These are phyloP conservation scores for Prunus dulcis DNA, from an alignment of 306 rosid genomes.

Conservation along the genomic window DNA sequence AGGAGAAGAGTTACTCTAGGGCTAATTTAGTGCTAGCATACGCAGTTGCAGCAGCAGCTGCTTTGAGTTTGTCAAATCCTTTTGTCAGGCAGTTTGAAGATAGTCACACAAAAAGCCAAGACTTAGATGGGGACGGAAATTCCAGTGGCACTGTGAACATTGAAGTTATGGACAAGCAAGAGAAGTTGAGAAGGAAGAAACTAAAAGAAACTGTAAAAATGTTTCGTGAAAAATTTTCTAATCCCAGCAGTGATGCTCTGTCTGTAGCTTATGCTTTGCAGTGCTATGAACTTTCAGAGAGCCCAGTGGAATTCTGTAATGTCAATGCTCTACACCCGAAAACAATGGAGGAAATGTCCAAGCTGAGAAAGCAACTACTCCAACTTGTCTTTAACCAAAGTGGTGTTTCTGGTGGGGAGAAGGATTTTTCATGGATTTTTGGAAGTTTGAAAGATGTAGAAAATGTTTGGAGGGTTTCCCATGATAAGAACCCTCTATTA, in stretches of 20 bases:
- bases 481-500: slow-evolving; percentile 56
- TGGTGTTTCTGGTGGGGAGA: slow-evolving; percentile 37
- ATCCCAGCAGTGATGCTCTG: slow-evolving; percentile 75
- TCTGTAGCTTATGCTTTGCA: slow-evolving; percentile 74
- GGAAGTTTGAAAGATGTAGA: slow-evolving; percentile 68
- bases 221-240: slow-evolving; percentile 59
- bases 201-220: slow-evolving; percentile 56
- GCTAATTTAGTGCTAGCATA: slow-evolving; percentile 67
- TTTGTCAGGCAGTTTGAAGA: slow-evolving; percentile 63
- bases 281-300: slow-evolving; percentile 62
- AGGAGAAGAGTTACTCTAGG: slow-evolving; percentile 37
- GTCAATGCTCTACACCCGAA: slow-evolving; percentile 66
- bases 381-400: slow-evolving; percentile 58
- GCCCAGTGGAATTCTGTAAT: slow-evolving; percentile 54
- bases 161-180: slow-evolving; percentile 42
- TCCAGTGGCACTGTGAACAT: slow-evolving; percentile 18
- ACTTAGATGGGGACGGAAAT: slow-evolving; percentile 34
- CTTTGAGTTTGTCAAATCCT: slow-evolving; percentile 86
- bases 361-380: slow-evolving; percentile 76
- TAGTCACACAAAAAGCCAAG: slow-evolving; percentile 35
- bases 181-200: slow-evolving; percentile 58
- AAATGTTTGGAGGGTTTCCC: slow-evolving; percentile 53
- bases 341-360: slow-evolving; percentile 96
- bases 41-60: slow-evolving; percentile 80
- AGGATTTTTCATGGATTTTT: slow-evolving; percentile 59